Base-by-base conservation (phyloP, 768 basidiomycete species). In the Phaeotremella skinneri region DNA sequence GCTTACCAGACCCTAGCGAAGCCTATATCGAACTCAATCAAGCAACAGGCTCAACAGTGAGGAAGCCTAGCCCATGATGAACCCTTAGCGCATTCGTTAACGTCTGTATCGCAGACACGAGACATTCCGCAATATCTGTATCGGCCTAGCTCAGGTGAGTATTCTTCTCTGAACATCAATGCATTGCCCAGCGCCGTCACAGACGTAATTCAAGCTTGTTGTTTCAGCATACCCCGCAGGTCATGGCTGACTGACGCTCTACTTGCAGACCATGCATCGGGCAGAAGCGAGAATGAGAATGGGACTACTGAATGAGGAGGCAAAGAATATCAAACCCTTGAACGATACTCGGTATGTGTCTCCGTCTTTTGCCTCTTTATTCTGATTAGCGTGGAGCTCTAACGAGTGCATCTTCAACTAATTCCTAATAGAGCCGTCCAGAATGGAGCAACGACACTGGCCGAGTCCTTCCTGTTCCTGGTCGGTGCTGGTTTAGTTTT, bases 11-110 rank as follows among this genome's bases (percentile, higher is more conserved):
- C 75, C 7, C 52, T 75, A 9, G 76, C 76, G 0, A 77, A 77
- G 55, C 76, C 76, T 2, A 74, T 77, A 62, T 70, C 76, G 3
- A 74, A 63, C 45, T 70, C 69, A 7, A 71, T 77, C 31, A 77
- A 77, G 52, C 59, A 61, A 9, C 76, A 77, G 58, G 76, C 76
- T 31, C 63, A 68, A 3, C 62, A 75, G 75, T 76, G 45, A 55
- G 73, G 60, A 37, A 17, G 17, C 7, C 34, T 7, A 37, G 34
- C 7, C 17, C 7, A 7, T 37, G 34, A 37, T 17, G 9, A 7
- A 37, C 17, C 34, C 21, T 16, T 6, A n/a, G 11, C 1, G 41
- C 39, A 29, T 26, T 25, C 30, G 52, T 49, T 61, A 52, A 61
- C 32, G 31, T 55, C 25, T 11, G 20, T 16, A 32, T 34, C 4